A percentile compares a stretch with the other conserved stretches of the same genome.
phyloP scores from a whole-genome alignment of 148 eudicot genomes.

The Talinum fruticosum region DNA sequence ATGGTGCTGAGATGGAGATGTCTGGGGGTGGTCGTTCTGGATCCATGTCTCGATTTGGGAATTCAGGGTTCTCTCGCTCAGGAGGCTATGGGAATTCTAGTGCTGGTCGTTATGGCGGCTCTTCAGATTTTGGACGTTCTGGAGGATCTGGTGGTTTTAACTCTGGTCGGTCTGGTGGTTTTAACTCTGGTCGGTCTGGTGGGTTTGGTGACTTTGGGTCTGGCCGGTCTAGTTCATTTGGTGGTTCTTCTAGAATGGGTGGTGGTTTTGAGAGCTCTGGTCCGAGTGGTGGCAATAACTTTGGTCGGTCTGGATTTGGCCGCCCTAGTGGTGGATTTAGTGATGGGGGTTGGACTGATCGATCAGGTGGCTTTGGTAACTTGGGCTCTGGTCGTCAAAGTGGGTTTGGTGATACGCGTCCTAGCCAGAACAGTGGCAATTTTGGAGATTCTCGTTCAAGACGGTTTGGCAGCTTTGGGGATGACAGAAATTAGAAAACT shows the following conservation, averaged over 20 bases:
- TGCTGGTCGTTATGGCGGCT: conserved; percentile 29
- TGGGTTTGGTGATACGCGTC: conserved; percentile 27
- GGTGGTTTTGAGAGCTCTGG: conserved; percentile 28
- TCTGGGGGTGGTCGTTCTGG: conserved; percentile 34
- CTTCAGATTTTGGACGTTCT: conserved; percentile 17
- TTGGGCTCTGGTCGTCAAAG: conserved; percentile 50
- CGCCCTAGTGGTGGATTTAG: conserved; percentile 47
- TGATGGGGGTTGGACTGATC: conserved; percentile 26
- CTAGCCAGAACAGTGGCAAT: conserved; percentile 16
- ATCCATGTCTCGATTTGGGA: conserved; percentile 39
- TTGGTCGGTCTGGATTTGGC: conserved; percentile 41
- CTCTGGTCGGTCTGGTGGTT: conserved; percentile 27
- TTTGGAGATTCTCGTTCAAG: conserved; percentile 31
- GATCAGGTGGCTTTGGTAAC: conserved; percentile 49
- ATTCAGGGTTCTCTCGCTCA: conserved; percentile 39
- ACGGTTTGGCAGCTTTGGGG: conserved; percentile 49
- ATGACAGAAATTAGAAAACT: conserved; percentile 17
- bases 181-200: conserved; percentile 24
- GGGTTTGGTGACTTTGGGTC: conserved; percentile 34
- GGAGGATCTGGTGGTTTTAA: conserved; percentile 21
- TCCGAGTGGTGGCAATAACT: conserved; percentile 26
- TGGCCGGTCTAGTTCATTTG: conserved; percentile 31
- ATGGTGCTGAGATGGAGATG: conserved; percentile 50
- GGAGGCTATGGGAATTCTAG: conserved; percentile 46
- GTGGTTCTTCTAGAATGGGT: conserved; percentile 22